A percentile compares a stretch with the other conserved stretches of the same genome.
phyloP scores from a whole-genome alignment of 1,139 yeast genomes.

The Pichia terricola region DNA sequence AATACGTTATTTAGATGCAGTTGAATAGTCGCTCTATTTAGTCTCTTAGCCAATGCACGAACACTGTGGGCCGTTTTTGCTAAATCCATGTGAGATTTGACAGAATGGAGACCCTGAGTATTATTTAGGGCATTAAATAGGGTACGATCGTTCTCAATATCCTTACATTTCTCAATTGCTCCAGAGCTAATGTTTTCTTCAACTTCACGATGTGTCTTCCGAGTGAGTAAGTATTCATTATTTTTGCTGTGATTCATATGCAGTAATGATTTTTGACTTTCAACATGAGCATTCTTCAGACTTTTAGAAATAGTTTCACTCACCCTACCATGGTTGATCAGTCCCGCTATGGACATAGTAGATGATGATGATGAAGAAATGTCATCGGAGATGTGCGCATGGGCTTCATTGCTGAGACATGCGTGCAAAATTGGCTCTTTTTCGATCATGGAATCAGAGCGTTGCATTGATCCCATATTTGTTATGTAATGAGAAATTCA shows the following conservation, averaged over 20 bases:
- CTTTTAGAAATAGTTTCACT: too few species aligned
- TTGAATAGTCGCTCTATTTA: slow-evolving; percentile 65
- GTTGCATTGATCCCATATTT: too few species aligned
- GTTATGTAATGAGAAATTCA: too few species aligned
- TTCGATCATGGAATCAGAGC: too few species aligned
- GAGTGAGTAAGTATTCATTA: too few species aligned
- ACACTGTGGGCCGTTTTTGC: slow-evolving; percentile 87
- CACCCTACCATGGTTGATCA: too few species aligned
- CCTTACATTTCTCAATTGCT: background rate
- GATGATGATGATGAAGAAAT: slow-evolving; percentile 2
- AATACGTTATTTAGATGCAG: slow-evolving; percentile 60
- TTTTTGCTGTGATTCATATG: background rate
- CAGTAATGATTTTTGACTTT: background rate
- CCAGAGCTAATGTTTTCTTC: background rate
- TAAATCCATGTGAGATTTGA: slow-evolving; percentile 60
- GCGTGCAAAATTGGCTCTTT: slow-evolving; percentile 13
- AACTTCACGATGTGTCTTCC: background rate
- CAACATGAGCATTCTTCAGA: background rate
- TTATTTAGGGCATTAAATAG: slow-evolving; percentile 7
- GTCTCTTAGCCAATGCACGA: slow-evolving; percentile 64
- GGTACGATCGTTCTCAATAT: slow-evolving; percentile 6
- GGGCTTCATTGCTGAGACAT: slow-evolving; percentile 3
- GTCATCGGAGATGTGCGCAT: background rate
- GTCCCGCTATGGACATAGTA: background rate
- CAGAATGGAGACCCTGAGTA: slow-evolving; percentile 24